A percentile compares a stretch with the other conserved stretches of the same genome.
These are phyloP conservation scores for Penicillium thymicola DNA, from an alignment of 2,329 filamentous ascomycete genomes.

Conservation along the genomic window DNA sequence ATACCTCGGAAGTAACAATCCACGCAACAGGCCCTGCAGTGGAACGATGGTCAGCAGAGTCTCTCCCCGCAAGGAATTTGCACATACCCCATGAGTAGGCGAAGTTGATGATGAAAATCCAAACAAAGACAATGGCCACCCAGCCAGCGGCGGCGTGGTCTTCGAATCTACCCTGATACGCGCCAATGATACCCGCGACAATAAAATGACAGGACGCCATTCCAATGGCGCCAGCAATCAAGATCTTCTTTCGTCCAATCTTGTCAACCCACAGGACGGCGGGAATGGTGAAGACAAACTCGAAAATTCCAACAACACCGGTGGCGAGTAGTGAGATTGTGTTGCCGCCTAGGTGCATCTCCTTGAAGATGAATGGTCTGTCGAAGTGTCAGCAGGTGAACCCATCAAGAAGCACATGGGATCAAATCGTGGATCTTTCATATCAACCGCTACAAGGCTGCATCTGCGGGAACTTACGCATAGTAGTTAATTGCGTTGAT, in stretches of 20 bases:
- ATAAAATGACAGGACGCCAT: constrained; percentile 71
- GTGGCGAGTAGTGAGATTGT: constrained; percentile 40
- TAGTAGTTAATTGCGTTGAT: constrained; percentile 47
- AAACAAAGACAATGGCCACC: constrained; percentile 59
- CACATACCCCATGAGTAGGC: constrained; percentile 63
- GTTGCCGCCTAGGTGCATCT: constrained; percentile 34
- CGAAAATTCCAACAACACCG: constrained; percentile 41
- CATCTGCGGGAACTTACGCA: constrained; percentile 22
- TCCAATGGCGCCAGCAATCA: constrained; percentile 57
- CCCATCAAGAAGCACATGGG: background rate
- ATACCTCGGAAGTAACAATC: constrained; percentile 72
- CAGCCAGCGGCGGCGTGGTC: constrained; percentile 62
- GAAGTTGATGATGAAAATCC: constrained; percentile 72
- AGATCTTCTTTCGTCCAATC: constrained; percentile 40
- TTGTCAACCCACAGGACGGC: constrained; percentile 42
- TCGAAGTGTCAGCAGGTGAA: background rate
- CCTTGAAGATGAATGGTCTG: constrained; percentile 34
- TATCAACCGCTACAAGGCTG: background rate
- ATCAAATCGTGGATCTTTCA: background rate
- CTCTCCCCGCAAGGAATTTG: background rate
- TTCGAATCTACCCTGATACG: constrained; percentile 58
- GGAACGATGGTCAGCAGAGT: background rate
- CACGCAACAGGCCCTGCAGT: constrained; percentile 58
- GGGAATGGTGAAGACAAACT: constrained; percentile 42
- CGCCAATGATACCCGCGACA: constrained; percentile 66